Evolutionary conservation across 306 rosid species (phyloP).

Genomic region (Cucurbita pepo): DNA sequence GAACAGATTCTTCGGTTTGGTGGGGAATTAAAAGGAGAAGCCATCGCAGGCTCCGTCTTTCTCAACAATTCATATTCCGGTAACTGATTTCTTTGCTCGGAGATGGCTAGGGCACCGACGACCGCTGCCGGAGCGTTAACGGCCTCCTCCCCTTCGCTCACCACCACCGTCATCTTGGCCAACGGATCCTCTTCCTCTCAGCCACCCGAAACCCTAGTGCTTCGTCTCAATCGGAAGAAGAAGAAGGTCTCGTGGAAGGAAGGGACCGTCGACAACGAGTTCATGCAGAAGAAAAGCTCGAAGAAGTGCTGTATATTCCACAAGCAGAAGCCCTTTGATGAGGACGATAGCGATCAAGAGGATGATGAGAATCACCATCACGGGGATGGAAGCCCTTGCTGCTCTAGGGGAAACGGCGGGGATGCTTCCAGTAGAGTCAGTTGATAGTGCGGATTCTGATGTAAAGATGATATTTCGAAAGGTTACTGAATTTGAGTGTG

Average conservation of each 20-base stretch:
- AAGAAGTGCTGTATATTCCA: constrained; percentile 95
- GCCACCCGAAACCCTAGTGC: constrained; percentile 35
- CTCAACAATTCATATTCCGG: background rate
- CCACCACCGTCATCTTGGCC: constrained; percentile 40
- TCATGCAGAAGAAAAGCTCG: constrained; percentile 91
- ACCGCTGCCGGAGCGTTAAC: constrained; percentile 1
- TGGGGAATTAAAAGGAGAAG: background rate
- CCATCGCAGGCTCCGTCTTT: background rate
- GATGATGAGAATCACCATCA: constrained; percentile 20
- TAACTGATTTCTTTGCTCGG: background rate
- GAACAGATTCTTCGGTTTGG: background rate
- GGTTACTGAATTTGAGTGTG: background rate
- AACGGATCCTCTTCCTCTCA: constrained; percentile 28
- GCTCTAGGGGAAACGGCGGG: constrained; percentile 27
- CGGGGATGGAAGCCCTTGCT: constrained; percentile 12
- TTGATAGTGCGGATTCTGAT: background rate
- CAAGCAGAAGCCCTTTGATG: constrained; percentile 67
- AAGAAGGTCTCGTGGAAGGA: constrained; percentile 88
- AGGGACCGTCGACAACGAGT: constrained; percentile 90
- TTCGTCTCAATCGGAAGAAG: constrained; percentile 68
- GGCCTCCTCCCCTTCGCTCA: constrained; percentile 10
- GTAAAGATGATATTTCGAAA: background rate
- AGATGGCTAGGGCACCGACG: constrained; percentile 5
- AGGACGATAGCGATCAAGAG: constrained; percentile 73
- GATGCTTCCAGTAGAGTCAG: constrained; percentile 24